Percentiles rank a stretch among this genome's conserved stretches.
phyloP scores from a whole-genome alignment of 1,284 basidiomycete genomes.

The Sporisorium scitamineum region DNA sequence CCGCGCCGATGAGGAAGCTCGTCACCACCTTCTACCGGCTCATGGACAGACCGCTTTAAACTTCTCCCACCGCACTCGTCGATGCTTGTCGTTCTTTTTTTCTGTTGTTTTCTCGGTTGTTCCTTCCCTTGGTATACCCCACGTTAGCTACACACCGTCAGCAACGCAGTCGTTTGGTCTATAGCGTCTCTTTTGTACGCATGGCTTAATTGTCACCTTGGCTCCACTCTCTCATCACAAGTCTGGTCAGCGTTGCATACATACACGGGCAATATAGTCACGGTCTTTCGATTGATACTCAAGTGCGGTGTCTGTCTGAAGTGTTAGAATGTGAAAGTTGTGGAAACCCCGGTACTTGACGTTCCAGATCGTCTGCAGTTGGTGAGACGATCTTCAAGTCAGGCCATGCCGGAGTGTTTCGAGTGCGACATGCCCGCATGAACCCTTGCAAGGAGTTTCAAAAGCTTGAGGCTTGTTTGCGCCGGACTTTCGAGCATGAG shows the following conservation, averaged over 20 bases:
- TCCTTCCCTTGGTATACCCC: constrained; percentile 8
- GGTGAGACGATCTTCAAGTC: no score
- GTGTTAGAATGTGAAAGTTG: no score
- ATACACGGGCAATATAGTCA: constrained; percentile 24
- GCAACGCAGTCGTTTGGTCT: not conserved
- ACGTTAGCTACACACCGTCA: not conserved
- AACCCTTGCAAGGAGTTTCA: no score
- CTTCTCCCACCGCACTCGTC: not conserved
- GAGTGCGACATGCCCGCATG: no score
- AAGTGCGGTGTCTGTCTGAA: no score
- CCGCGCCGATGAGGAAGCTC: constrained; percentile 38
- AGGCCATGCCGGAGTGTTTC: no score
- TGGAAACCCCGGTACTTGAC: no score
- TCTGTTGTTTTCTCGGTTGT: not conserved
- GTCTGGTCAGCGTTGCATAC: not conserved
- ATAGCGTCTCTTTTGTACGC: not conserved
- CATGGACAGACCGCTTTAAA: constrained; percentile 38
- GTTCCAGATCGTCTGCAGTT: no score
- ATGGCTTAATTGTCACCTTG: not conserved
- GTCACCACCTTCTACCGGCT: constrained; percentile 47
- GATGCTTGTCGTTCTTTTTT: constrained; percentile 2
- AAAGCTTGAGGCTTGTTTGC: no score
- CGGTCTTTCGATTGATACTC: not conserved
- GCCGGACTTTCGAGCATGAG: not conserved
- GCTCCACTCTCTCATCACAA: not conserved